These are phyloP conservation scores for Mycogone perniciosa DNA, from an alignment of 2,329 filamentous ascomycete genomes.

Conservation along the genomic window DNA sequence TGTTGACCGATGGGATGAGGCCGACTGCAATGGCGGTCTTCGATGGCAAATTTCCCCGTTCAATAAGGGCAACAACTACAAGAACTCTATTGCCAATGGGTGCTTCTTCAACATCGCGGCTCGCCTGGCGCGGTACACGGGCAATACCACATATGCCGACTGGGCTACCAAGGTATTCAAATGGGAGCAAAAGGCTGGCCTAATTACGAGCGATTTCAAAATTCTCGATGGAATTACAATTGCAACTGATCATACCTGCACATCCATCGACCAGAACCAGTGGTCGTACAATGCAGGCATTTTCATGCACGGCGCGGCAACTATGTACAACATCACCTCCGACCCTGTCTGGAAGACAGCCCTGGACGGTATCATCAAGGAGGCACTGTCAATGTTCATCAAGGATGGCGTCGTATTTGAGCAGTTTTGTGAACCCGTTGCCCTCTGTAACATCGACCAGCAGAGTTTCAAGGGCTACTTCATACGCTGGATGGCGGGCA, in stretches of 20 bases:
- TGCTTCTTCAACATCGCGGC: conserved; percentile 65
- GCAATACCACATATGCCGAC: conserved; percentile 69
- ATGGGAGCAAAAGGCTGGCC: conserved; percentile 50
- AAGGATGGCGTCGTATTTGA: conserved; percentile 52
- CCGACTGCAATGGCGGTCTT: conserved; percentile 63
- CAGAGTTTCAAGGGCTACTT: conserved; percentile 72
- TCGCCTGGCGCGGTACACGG: conserved; percentile 70
- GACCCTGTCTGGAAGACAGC: conserved; percentile 49
- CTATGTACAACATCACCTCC: conserved; percentile 56
- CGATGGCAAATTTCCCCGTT: conserved; percentile 81
- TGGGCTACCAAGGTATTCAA: conserved; percentile 68
- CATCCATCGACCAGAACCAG: conserved; percentile 48
- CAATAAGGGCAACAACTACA: conserved; percentile 65
- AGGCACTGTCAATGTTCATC: conserved; percentile 49
- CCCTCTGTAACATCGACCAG: conserved; percentile 64
- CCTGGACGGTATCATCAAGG: conserved; percentile 50
- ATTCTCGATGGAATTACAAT: conserved; percentile 47
- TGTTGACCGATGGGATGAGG: conserved; percentile 60
- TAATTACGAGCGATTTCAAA: conserved; percentile 50
- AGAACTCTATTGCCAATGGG: conserved; percentile 63
- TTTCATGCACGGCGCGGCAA: conserved; percentile 55
- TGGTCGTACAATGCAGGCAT: conserved; percentile 68
- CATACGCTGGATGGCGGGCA: conserved; percentile 56
- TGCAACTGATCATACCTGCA: conserved; percentile 37
- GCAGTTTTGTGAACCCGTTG: conserved; percentile 55